A percentile compares a stretch with the other conserved stretches of the same genome.
These are phyloP conservation scores for Naganishia antarctica DNA, from an alignment of 768 basidiomycete species.

Conservation along the genomic window DNA sequence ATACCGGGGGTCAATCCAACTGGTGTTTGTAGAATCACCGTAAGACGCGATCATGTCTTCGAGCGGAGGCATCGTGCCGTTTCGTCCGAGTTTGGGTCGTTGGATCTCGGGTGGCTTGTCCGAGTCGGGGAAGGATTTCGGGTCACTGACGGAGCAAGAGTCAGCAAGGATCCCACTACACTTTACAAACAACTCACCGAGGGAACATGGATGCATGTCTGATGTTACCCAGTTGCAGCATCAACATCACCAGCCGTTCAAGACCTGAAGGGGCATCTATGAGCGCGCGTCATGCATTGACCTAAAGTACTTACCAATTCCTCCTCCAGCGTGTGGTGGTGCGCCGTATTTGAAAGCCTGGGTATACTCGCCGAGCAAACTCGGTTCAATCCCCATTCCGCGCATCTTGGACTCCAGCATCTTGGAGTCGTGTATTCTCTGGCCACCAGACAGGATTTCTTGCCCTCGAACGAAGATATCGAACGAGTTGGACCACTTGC, in stretches of 20 bases:
- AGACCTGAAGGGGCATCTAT: constrained; percentile 51
- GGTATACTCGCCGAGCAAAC: constrained; percentile 80
- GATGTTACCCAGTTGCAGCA: constrained; percentile 91
- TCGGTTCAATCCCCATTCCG: constrained; percentile 77
- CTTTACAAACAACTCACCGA: constrained; percentile 48
- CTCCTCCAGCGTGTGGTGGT: constrained; percentile 92
- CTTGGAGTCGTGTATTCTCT: constrained; percentile 83
- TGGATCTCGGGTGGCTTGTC: constrained; percentile 29
- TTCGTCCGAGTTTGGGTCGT: constrained; percentile 30
- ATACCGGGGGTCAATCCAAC: constrained; percentile 62
- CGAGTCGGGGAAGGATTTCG: constrained; percentile 27
- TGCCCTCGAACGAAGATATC: constrained; percentile 99
- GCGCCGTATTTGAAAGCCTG: constrained; percentile 90
- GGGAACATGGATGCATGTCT: constrained; percentile 87
- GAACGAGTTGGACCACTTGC: constrained; percentile 81
- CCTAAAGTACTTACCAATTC: constrained; percentile 56
- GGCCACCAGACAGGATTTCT: constrained; percentile 93
- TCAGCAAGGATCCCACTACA: background rate
- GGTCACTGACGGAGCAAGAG: constrained; percentile 13
- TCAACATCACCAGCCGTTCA: constrained; percentile 90
- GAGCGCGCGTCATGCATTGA: constrained; percentile 19
- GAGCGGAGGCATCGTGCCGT: constrained; percentile 49
- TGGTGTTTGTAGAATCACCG: constrained; percentile 65
- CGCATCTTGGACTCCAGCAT: constrained; percentile 77
- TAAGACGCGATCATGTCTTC: constrained; percentile 61